Conservation (phyloP, 306 rosid genomes). For the Arachis hypogaea region DNA sequence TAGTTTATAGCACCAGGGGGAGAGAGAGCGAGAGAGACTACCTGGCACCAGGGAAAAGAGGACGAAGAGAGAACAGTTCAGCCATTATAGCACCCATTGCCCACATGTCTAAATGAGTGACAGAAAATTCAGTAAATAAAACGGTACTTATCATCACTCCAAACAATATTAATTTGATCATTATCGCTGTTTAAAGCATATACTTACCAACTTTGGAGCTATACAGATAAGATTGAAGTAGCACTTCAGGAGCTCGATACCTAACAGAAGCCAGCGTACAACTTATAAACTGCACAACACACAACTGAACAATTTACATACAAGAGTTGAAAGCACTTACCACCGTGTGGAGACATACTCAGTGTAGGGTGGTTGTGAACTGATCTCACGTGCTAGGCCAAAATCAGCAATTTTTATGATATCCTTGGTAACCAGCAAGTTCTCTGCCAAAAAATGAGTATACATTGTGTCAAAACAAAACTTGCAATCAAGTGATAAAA, state of each 20-base stretch:
- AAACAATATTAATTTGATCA: constrained; percentile 12
- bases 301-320: constrained; percentile 8
- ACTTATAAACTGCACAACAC: constrained; percentile 5
- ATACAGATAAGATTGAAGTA: constrained; percentile 89
- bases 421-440: constrained; percentile 84
- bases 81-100: constrained; percentile 99
- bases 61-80: constrained; percentile 88
- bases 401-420: constrained; percentile 91
- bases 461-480: constrained; percentile 23
- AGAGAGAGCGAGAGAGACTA: constrained; percentile 29
- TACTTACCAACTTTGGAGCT: constrained; percentile 90
- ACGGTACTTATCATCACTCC: neutral
- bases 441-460: constrained; percentile 55
- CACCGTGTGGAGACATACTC: constrained; percentile 96
- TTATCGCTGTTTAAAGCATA: constrained; percentile 1
- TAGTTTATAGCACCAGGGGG: neutral
- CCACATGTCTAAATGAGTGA: constrained; percentile 79
- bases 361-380: constrained; percentile 89
- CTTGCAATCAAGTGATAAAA: constrained; percentile 10
- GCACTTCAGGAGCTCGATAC: constrained; percentile 99
- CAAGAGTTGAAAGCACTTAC: constrained; percentile 49
- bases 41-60: constrained; percentile 94
- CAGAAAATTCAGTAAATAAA: constrained; percentile 12
- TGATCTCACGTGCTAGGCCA: constrained; percentile 93
- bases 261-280: constrained; percentile 46